Base-by-base conservation (phyloP, 2,329 filamentous ascomycete genomes). In the Magnaporthiopsis rhizophila region DNA sequence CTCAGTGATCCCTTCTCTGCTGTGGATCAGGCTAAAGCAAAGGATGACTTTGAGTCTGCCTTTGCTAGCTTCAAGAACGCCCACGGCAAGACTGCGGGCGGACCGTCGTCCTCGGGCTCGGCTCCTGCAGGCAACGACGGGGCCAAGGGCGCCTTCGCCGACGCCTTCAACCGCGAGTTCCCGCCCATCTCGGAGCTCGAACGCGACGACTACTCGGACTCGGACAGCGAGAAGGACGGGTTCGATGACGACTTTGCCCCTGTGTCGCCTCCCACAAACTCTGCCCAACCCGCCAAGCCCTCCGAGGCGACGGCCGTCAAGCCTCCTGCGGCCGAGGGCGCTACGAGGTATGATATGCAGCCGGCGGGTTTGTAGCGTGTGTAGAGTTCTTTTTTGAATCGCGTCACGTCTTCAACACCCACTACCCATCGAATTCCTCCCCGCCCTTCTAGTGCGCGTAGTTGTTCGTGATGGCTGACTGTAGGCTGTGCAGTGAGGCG, bases 211-310 rank as follows among this genome's bases (percentile, higher is more conserved):
- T 89, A 96, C n/a, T 93, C 90, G 36, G 92, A 96, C 65, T 89
- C 88, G 36, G 89, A 87, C 64, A 90, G 86, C 66, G 90, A 91
- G 61, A 64, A 63, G 24, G 85, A 85, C 61, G 92, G 91, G 58
- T 98, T 98, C 72, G 94, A 96, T 62, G 95, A 99, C 72, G 89
- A 97, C 74, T 98, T 98, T 73, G 88, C 90, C 0, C 86, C 90
- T 18, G 83, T 85, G 2, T 83, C 83, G 5, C 69, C 73, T 36
- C 36, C 65, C 5, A 45, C 62, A 21, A 53, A 53, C 45, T 11
- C 45, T n/a, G 45, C 66, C 3, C 72, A 72, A 60, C 64, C 69
- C 34, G 71, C 70, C 24, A 71, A 73, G 61, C 65, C 64, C 12
- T 61, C 70, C 32, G 70, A 69, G 66, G 68, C 62, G 53, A 45